Evolutionary conservation across 2,329 filamentous ascomycete species (phyloP).

Genomic region (Fusarium beomiforme): DNA sequence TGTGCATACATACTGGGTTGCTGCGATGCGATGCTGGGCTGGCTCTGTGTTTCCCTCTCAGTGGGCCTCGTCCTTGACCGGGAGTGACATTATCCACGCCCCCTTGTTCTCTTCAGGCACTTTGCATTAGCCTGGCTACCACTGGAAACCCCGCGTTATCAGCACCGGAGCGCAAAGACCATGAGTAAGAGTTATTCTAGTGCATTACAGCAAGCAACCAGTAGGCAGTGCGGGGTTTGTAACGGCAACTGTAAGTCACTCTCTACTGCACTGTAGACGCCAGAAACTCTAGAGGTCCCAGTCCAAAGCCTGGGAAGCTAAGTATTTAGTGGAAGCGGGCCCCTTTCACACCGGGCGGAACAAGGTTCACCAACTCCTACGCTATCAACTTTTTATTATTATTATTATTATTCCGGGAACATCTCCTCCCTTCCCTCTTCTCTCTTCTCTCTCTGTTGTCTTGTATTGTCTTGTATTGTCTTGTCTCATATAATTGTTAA

Average conservation of each 20-base stretch:
- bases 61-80: conserved; percentile 17
- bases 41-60: background rate
- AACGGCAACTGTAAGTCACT: background rate
- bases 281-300: background rate
- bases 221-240: conserved; percentile 36
- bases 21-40: background rate
- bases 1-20: too few species aligned
- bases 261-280: background rate
- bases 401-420: background rate
- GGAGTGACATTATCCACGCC: conserved; percentile 9
- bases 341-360: conserved; percentile 17
- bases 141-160: conserved; percentile 37
- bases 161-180: background rate
- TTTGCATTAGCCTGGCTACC: background rate
- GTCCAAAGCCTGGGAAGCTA: background rate
- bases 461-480: background rate
- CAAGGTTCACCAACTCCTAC: conserved; percentile 12
- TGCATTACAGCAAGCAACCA: background rate
- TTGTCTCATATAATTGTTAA: background rate
- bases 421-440: background rate
- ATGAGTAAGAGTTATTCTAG: background rate
- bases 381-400: background rate
- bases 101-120: conserved; percentile 13
- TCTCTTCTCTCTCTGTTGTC: background rate
- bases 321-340: conserved; percentile 39